Percentiles rank a stretch among this genome's conserved stretches.
Conservation (phyloP, 345 rosid species). For the Brassica rapa region DNA sequence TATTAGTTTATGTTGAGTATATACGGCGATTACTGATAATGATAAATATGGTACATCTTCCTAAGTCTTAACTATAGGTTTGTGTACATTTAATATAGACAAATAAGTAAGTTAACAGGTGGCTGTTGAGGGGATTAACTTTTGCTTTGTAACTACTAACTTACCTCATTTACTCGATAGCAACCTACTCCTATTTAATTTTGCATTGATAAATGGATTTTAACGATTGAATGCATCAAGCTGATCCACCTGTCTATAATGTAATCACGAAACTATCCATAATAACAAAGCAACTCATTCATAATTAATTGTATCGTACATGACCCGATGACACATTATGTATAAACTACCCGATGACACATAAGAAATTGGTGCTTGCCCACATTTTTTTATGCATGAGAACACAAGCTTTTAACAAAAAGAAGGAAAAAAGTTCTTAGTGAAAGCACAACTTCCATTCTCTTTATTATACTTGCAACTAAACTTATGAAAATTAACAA, state of each 20-base stretch:
- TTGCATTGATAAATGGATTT: neutral
- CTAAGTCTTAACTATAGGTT: conserved; percentile 17
- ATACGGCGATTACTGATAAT: neutral
- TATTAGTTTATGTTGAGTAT: conserved; percentile 2
- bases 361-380: neutral
- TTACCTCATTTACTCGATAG: conserved; percentile 20
- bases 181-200: neutral
- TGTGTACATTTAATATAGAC: conserved; percentile 1
- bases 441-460: neutral
- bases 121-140: conserved; percentile 26
- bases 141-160: conserved; percentile 28
- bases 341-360: neutral
- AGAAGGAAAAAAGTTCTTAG: too few relatives aligned
- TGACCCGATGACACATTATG: neutral
- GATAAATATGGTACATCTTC: conserved; percentile 17
- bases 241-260: neutral
- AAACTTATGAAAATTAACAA: neutral
- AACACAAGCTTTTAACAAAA: neutral
- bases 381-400: neutral
- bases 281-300: neutral
- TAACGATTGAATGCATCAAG: neutral
- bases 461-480: neutral
- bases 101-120: conserved; percentile 27
- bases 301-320: neutral
- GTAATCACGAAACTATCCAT: neutral